Evolutionary conservation across 2,329 filamentous ascomycete genomes (phyloP), one percentile per base, ranked within the genome.

Genomic region (Dactylellina leptospora): DNA sequence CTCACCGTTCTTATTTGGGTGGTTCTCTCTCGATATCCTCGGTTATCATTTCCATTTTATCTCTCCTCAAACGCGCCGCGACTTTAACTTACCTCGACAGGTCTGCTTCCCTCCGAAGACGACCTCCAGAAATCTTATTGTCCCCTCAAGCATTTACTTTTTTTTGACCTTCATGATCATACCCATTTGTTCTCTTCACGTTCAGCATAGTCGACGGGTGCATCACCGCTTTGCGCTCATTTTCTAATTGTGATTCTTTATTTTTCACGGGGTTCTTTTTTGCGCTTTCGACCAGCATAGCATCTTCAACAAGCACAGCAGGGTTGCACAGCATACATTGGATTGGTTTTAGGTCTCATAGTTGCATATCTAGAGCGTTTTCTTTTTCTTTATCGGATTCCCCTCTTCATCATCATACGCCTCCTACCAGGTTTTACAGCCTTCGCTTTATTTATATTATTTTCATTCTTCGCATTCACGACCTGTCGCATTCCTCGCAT

Each of bases 291-390:
- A 72, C 60, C 59, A 72, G 68, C 68, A 72, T 72, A 72, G 68
- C 68, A 72, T 72, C 59, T 63, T 63, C 59, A n/a, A 47, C 59
- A 63, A 51, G 68, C 68, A 72, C 68, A 63, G 59, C 60, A 72
- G 51, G 68, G 59, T 72, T 72, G 59, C 59, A 72, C 59, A 72
- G 68, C 68, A 72, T 72, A 72, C 61, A 58, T 63, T 58, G 68
- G 55, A n/a, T n/a, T n/a, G n/a, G n/a, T 68, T 68, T 66, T 68
- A 60, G 62, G 62, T 68, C 62, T 68, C 68, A 72, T 72, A 58
- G 59, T 72, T 72, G 68, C 68, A 72, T 72, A 72, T 72, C 62
- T 72, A 72, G 68, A 72, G 68, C 68, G 68, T 64, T 60, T 64
- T 50, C 4, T 18, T 28, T 33, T 59, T 62, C 53, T 54, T 48